Percentiles rank a stretch among this genome's conserved stretches.
These are phyloP conservation scores for Scedosporium aurantiacum DNA, from an alignment of 2,329 filamentous ascomycete species.

Conservation along the genomic window DNA sequence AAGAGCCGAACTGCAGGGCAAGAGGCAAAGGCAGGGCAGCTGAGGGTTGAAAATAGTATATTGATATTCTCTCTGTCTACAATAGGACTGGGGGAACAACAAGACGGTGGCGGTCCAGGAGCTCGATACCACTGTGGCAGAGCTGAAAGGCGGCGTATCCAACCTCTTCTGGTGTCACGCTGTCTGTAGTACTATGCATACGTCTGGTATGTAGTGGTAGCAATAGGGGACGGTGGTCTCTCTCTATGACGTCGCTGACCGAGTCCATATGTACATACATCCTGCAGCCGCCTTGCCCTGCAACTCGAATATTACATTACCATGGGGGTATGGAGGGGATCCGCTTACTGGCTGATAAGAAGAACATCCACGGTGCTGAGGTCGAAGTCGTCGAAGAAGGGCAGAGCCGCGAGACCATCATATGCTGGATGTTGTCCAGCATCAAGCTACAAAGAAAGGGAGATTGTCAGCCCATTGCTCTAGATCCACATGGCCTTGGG, in stretches of 20 bases:
- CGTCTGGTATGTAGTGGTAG: not conserved
- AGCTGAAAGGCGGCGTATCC: not conserved
- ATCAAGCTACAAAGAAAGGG: constrained; percentile 56
- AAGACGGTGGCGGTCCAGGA: not conserved
- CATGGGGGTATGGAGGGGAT: constrained; percentile 6
- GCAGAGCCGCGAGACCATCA: constrained; percentile 83
- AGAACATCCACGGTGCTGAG: constrained; percentile 94
- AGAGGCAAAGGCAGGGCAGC: not conserved
- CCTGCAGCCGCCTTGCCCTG: constrained; percentile 15
- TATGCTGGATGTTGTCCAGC: constrained; percentile 95
- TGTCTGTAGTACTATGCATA: not conserved
- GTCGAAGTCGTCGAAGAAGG: constrained; percentile 98
- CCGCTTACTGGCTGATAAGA: constrained; percentile 95
- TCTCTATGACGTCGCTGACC: not conserved
- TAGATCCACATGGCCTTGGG: no score
- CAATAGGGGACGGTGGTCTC: not conserved
- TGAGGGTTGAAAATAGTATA: not conserved
- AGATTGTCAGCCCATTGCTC: constrained; percentile 10
- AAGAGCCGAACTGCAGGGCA: not conserved
- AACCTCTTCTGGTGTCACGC: not conserved
- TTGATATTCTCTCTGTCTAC: constrained; percentile 2
- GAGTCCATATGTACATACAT: not conserved
- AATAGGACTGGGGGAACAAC: not conserved
- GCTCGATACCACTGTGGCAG: not conserved
- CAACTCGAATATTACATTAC: constrained; percentile 11